A percentile compares a stretch with the other conserved stretches of the same genome.
Conservation (phyloP, 2,329 filamentous ascomycete genomes). For the Stagonosporopsis rhizophila region DNA sequence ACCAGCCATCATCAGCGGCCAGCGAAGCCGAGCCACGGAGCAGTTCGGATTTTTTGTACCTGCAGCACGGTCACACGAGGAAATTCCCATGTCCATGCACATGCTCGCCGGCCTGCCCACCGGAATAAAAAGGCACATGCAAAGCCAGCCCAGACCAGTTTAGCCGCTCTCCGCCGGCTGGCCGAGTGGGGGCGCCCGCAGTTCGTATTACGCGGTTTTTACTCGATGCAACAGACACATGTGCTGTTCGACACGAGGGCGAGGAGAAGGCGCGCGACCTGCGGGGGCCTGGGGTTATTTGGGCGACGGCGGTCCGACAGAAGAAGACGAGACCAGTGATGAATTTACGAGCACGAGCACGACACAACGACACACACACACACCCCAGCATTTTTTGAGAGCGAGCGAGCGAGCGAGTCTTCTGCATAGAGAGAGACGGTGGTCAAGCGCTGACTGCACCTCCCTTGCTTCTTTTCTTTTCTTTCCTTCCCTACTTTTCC, state of each 20-base stretch:
- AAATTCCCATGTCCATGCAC: neutral
- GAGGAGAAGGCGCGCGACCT: conserved; percentile 2
- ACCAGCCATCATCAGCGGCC: neutral
- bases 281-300: no score
- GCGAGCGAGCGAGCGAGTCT: no score
- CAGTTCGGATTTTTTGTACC: neutral
- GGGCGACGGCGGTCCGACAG: no score
- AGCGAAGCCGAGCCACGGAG: neutral
- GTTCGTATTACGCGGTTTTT: conserved; percentile 16
- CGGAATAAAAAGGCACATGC: neutral
- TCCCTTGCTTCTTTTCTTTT: no score
- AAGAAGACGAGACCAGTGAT: no score
- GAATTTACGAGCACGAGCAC: no score
- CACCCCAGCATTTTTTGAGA: no score
- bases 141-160: neutral
- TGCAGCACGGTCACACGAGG: conserved; percentile 6
- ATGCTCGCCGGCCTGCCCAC: neutral
- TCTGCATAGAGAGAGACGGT: no score
- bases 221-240: conserved; percentile 14
- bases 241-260: neutral
- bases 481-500: no score
- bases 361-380: no score
- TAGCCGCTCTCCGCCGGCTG: conserved; percentile 11
- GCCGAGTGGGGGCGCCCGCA: neutral
- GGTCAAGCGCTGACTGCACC: no score